Evolutionary conservation across 495 filamentous ascomycete species (phyloP).

Genomic region (Diplogelasinospora grovesii): DNA sequence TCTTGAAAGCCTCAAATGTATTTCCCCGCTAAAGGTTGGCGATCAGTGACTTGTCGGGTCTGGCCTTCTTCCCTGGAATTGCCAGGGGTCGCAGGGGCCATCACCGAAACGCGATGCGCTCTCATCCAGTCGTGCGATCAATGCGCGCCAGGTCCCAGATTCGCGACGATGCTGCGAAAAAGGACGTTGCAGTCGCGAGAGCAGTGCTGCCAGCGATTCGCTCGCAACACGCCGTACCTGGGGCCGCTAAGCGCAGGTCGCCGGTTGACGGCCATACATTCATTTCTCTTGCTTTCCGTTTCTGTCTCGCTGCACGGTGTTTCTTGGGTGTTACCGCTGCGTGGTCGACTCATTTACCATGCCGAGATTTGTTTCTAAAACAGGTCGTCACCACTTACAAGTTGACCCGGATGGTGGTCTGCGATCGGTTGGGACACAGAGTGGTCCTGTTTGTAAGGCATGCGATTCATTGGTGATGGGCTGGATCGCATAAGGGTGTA

Average conservation of each 20-base stretch:
- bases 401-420: slow-evolving; percentile 10
- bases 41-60: background rate
- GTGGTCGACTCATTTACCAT: background rate
- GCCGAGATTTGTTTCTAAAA: slow-evolving; percentile 4
- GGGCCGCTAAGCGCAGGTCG: slow-evolving; percentile 8
- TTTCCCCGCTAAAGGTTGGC: background rate
- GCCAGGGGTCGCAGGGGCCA: slow-evolving; percentile 7
- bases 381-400: too few relatives aligned
- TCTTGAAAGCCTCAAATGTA: too few relatives aligned
- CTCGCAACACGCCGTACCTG: slow-evolving; percentile 4
- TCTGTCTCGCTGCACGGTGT: slow-evolving; percentile 1
- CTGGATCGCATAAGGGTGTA: too few relatives aligned
- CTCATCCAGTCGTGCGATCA: slow-evolving; percentile 19
- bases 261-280: background rate
- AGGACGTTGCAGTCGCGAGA: slow-evolving; percentile 10
- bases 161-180: slow-evolving; percentile 11
- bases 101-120: slow-evolving; percentile 9
- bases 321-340: background rate
- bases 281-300: slow-evolving; percentile 1
- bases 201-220: slow-evolving; percentile 20
- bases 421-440: too few relatives aligned
- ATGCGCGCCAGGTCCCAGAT: slow-evolving; percentile 18
- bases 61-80: background rate
- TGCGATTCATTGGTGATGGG: too few relatives aligned
- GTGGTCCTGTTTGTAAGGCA: too few relatives aligned